Conservation (phyloP, 1,284 basidiomycete genomes). For the Malassezia yamatoensis region DNA sequence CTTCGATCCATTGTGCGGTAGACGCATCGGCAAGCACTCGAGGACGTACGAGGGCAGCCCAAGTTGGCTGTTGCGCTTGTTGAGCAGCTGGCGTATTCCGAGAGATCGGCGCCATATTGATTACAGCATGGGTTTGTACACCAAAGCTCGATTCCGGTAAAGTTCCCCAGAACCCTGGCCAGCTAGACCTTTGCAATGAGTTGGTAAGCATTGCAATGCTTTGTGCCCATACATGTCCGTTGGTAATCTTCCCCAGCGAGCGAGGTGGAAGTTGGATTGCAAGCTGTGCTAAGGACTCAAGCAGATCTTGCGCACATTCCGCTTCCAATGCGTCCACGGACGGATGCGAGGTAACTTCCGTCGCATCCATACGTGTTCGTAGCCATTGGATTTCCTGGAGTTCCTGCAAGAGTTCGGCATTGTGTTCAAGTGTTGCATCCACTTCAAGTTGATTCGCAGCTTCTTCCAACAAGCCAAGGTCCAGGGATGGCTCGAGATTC, state of each 20-base stretch:
- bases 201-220: conserved; percentile 27
- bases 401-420: conserved; percentile 25
- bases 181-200: conserved; percentile 14
- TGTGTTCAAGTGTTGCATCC: conserved; percentile 22
- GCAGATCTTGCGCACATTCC: conserved; percentile 19
- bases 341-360: not conserved
- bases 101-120: not conserved
- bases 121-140: conserved; percentile 1
- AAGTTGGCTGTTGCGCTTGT: not conserved
- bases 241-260: not conserved
- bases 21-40: conserved; percentile 6
- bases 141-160: conserved; percentile 13
- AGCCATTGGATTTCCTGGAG: conserved; percentile 39
- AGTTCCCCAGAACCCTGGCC: conserved; percentile 32
- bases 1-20: not conserved
- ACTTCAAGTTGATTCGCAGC: conserved; percentile 21
- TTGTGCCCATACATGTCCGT: conserved; percentile 11
- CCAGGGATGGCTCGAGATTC: conserved; percentile 15
- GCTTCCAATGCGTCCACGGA: conserved; percentile 22
- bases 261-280: conserved; percentile 17
- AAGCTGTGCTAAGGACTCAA: conserved; percentile 24
- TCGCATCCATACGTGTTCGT: conserved; percentile 24
- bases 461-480: conserved; percentile 11
- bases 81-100: not conserved
- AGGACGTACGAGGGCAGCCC: conserved; percentile 12